A percentile compares a stretch with the other conserved stretches of the same genome.
Evolutionary conservation across 1,139 yeast genomes (phyloP).

Genomic region (Yamadazyma siamensis): DNA sequence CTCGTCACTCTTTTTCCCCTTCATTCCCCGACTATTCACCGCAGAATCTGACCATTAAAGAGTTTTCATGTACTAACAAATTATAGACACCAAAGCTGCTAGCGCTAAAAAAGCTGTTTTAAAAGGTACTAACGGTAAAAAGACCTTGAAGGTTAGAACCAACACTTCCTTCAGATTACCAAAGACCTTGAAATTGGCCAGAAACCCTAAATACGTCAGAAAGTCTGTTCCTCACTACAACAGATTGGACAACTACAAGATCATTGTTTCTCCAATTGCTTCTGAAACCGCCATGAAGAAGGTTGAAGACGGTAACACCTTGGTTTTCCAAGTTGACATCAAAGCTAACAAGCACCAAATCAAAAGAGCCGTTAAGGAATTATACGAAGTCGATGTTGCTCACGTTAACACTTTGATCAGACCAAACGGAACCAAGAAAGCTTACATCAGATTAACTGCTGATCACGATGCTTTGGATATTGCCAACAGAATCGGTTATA

Average conservation of each 20-base stretch:
- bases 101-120: conserved; percentile 98
- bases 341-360: conserved; percentile 98
- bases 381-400: conserved; percentile 92
- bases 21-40: no score
- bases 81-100: conserved; percentile 67
- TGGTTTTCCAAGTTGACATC: conserved; percentile 96
- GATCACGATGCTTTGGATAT: conserved; percentile 99
- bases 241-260: conserved; percentile 95
- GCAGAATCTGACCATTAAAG: no score
- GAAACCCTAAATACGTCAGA: conserved; percentile 93
- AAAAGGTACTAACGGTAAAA: conserved; percentile 93
- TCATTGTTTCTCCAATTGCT: conserved; percentile 93
- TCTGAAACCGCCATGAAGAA: conserved; percentile 99
- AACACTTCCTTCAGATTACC: conserved; percentile 95
- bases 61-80: conserved; percentile 18
- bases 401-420: conserved; percentile 95
- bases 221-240: conserved; percentile 97
- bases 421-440: conserved; percentile 99
- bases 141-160: conserved; percentile 92
- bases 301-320: conserved; percentile 99
- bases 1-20: no score
- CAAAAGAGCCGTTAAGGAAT: conserved; percentile 97
- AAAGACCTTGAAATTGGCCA: conserved; percentile 91
- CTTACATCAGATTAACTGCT: conserved; percentile 98
- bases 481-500: conserved; percentile 99